Evolutionary conservation across 73 alveolate species (phyloP).

Genomic region (Tetrahymena thermophila): DNA sequence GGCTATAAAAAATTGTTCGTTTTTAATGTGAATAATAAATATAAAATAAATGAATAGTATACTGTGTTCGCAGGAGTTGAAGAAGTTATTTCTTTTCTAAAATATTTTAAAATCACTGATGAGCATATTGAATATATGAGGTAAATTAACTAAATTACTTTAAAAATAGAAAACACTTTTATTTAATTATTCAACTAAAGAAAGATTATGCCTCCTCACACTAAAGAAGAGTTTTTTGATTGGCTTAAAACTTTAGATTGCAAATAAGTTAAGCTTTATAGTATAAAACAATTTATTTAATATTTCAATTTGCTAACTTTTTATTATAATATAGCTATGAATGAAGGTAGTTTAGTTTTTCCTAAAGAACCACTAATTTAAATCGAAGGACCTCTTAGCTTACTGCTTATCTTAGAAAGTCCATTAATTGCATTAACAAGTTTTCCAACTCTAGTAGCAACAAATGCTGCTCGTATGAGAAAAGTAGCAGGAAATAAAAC

Average conservation of each 20-base stretch:
- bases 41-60: background rate
- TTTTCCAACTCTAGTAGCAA: constrained; percentile 51
- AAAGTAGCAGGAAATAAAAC: constrained; percentile 39
- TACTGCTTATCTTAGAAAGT: constrained; percentile 60
- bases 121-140: constrained; percentile 46
- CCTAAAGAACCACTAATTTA: constrained; percentile 64
- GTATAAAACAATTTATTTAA: background rate
- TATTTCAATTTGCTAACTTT: too few species aligned
- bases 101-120: constrained; percentile 47
- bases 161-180: background rate
- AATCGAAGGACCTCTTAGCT: constrained; percentile 62
- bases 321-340: constrained; percentile 2
- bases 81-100: constrained; percentile 42
- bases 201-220: constrained; percentile 40
- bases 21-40: background rate
- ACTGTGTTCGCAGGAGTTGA: constrained; percentile 58
- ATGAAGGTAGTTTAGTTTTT: constrained; percentile 58
- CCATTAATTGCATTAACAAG: constrained; percentile 54
- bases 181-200: background rate
- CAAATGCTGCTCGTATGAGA: constrained; percentile 58
- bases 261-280: constrained; percentile 23
- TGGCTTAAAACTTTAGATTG: constrained; percentile 47
- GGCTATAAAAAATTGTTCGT: background rate
- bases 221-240: constrained; percentile 59
- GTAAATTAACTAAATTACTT: background rate